Evolutionary conservation across 2,329 filamentous ascomycete genomes (phyloP).

Genomic region (Didymellaceae sp.): DNA sequence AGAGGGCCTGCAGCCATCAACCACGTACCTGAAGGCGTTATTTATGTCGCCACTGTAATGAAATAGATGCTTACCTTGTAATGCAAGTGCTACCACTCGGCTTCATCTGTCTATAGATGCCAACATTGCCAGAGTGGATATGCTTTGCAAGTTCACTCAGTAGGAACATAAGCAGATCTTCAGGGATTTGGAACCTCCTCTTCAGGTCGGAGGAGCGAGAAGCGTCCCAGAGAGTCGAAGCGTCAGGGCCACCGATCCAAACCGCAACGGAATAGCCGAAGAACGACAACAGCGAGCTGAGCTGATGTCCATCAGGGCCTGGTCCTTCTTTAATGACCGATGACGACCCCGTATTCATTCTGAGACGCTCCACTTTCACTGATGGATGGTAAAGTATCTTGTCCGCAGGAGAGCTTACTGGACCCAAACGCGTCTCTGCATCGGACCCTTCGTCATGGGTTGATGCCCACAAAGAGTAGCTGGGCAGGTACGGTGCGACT

Average conservation of each 20-base stretch:
- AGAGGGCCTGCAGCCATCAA: constrained; percentile 11
- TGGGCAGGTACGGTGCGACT: too few species aligned
- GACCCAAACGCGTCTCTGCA: too few species aligned
- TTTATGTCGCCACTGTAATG: too few species aligned
- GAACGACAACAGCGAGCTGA: background rate
- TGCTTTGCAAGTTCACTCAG: constrained; percentile 4
- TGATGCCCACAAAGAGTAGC: background rate
- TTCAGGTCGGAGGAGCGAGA: constrained; percentile 2
- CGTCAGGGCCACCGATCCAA: background rate
- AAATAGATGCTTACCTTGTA: background rate
- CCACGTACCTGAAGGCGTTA: constrained; percentile 4
- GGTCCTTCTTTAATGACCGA: too few species aligned
- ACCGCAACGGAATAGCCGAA: background rate
- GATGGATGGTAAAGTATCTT: too few species aligned
- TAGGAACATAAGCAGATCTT: constrained; percentile 6
- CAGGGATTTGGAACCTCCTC: background rate
- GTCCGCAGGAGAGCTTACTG: too few species aligned
- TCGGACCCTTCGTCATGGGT: background rate
- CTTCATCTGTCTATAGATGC: constrained; percentile 10
- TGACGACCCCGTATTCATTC: too few species aligned
- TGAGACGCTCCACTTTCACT: too few species aligned
- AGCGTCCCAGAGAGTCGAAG: background rate
- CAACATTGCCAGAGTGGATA: background rate
- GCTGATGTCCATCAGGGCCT: too few species aligned
- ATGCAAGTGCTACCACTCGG: constrained; percentile 16